Evolutionary conservation across 225 moss, liverwort and hornwort genomes (phyloP), one percentile per base, ranked within the genome.

Genomic region (Pseudoscleropodium purum): DNA sequence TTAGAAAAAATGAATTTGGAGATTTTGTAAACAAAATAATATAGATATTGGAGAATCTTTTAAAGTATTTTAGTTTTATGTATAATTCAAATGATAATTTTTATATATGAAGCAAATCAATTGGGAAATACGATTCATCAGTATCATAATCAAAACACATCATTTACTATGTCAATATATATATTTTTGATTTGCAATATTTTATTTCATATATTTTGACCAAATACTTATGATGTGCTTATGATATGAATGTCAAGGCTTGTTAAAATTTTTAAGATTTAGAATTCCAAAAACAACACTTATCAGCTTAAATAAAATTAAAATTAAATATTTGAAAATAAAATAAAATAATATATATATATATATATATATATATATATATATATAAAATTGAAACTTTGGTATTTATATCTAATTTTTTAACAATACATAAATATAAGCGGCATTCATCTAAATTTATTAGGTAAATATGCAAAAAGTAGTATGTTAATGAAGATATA

Each of bases 161-260:
- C 1, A 60, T 19, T 45, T 2, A 5, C 0, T 56, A 2, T 18
- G 7, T 11, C 7, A 1, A 0, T 0, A 29, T 12, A 0, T 0
- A 29, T 12, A 18, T 1, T 45, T 41, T 11, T 39, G 1, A 12
- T 24, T 77, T 77, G 13, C 15, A 34, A 19, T 76, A 51, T 13
- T 75, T 75, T 11, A 54, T 54, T 36, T 23, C 19, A 36, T 41
- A 36, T 36, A 11, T 75, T 49, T 49, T 33, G 13, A 75, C 13
- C 7, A 75, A 47, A 75, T 33, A 5, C 20, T 49, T 12, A 51
- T 4, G 24, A 36, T 57, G 8, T 57, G 6, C 8, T 45, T 57
- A 21, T 16, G 0, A 8, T 52, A 51, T 13, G 8, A 33, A 51
- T 21, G 51, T 14, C 52, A 23, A 34, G 5, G 1, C 7, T 4